Base-by-base conservation (phyloP, 1,284 basidiomycete species). In the Vanrija sp. region DNA sequence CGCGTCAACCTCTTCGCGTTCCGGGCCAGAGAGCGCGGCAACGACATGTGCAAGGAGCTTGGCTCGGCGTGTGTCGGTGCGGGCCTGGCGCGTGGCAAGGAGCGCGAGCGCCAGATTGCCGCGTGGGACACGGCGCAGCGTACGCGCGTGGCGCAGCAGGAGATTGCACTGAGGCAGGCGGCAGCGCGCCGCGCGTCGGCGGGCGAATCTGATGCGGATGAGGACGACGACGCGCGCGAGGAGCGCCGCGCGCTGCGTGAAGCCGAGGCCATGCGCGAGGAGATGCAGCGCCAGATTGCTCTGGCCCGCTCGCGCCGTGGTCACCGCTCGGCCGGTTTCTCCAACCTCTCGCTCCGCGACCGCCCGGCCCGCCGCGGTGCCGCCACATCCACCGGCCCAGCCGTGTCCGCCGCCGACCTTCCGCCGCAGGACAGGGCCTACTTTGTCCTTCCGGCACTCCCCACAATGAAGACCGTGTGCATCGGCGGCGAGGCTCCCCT, bases 1-100 rank as follows among this genome's bases (percentile, higher is more conserved):
- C 68, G 71, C 25, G 73, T 73, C 45, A 76, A 77, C 54, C 62
- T 77, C 20, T 77, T 78, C 52, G 75, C 75, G 14, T 76, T 77
- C 43, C 59, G 53, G 12, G 75, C 71, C 4, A 64, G 64, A 24
- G 75, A 74, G 24, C 68, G 64, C 25, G 76, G 75, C 7, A 53
- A 57, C 6, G 67, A 71, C 38, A 31, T 72, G 38, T 73, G 73
- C 53, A 55, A 63, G 25, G 70, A 73, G 44, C 60, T 77, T 0
- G 75, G 73, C 7, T 64, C 56, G 19, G 47, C 71, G 44, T 60
- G 67, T 12, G 68, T 72, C 0, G 66, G 69, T 7, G 71, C 67
- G 0, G 71, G 75, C 2, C 53, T 78, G 23, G 59, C 59, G 1
- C 57, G 72, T 19, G 66, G 66, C 4, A 76, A 76, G 54, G 75